Evolutionary conservation across 768 basidiomycete genomes (phyloP).

Genomic region (Piloderma croceum): DNA sequence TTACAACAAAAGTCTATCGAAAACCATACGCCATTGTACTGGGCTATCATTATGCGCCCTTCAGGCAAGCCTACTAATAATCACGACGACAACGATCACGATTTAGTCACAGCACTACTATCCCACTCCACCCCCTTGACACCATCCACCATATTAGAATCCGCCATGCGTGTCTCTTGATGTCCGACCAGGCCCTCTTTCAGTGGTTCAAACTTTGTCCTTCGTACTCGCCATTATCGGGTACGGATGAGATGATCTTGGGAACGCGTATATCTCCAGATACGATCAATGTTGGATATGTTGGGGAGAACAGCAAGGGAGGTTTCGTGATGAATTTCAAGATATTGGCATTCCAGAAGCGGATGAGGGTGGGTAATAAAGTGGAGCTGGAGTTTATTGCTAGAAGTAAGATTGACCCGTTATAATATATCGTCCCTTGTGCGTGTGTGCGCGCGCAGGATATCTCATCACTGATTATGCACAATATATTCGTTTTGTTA

Average conservation of each 20-base stretch:
- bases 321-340: conserved; percentile 50
- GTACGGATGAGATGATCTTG: conserved; percentile 47
- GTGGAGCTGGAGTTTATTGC: conserved; percentile 65
- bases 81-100: conserved; percentile 9
- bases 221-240: conserved; percentile 47
- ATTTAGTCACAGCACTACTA: conserved; percentile 44
- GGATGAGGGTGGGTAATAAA: conserved; percentile 56
- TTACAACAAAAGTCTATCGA: conserved; percentile 64
- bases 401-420: conserved; percentile 31
- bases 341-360: conserved; percentile 57
- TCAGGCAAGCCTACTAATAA: conserved; percentile 16
- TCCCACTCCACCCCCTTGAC: conserved; percentile 44
- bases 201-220: conserved; percentile 49
- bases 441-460: too few relatives aligned
- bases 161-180: conserved; percentile 59
- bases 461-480: conserved; percentile 4
- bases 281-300: conserved; percentile 47
- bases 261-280: conserved; percentile 43
- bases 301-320: conserved; percentile 42
- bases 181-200: conserved; percentile 56
- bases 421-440: too few relatives aligned
- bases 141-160: conserved; percentile 50
- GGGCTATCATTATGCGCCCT: conserved; percentile 62
- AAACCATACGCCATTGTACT: conserved; percentile 62
- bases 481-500: conserved; percentile 16